phyloP scores from a whole-genome alignment of 768 basidiomycete genomes.

The Harrya chromipes region DNA sequence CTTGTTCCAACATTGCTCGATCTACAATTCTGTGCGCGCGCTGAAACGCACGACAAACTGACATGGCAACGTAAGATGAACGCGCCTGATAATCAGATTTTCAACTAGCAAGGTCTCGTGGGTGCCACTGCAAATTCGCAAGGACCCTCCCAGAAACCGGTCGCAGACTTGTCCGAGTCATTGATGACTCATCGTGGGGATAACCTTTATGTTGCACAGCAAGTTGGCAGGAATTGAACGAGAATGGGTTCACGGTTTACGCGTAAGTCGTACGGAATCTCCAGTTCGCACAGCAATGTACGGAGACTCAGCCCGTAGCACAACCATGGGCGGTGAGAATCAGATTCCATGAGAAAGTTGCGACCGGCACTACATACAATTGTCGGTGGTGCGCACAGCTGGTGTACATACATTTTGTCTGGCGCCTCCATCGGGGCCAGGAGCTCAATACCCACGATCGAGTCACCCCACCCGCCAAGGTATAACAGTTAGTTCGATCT shows the following conservation, averaged over 20 bases:
- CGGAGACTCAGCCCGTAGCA: constrained; percentile 22
- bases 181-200: background rate
- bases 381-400: constrained; percentile 22
- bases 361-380: constrained; percentile 15
- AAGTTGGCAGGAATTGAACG: background rate
- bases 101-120: background rate
- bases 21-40: constrained; percentile 12
- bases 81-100: background rate
- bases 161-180: background rate
- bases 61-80: constrained; percentile 2
- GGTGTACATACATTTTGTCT: background rate
- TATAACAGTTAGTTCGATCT: background rate
- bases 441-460: background rate
- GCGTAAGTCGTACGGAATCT: background rate
- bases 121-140: background rate
- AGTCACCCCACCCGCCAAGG: no score
- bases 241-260: constrained; percentile 1
- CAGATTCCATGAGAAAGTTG: constrained; percentile 16
- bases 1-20: constrained; percentile 19
- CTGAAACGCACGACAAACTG: constrained; percentile 11
- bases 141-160: no score
- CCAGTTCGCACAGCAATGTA: constrained; percentile 18
- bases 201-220: background rate
- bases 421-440: background rate
- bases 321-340: constrained; percentile 22